Base-by-base conservation (phyloP, 768 basidiomycete species). In the Lentinula detonsa region DNA sequence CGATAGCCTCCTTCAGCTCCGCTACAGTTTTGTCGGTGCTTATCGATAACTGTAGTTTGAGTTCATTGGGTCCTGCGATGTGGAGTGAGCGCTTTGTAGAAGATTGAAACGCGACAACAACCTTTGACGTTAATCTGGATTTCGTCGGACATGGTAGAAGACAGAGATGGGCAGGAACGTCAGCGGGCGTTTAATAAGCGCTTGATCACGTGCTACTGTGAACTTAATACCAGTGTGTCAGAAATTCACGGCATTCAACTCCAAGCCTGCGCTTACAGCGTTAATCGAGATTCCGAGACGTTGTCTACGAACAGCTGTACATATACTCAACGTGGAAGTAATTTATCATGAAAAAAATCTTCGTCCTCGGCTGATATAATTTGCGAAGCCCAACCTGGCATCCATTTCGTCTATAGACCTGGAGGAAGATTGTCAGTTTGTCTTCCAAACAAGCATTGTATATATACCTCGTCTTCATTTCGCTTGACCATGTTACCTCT, bases 1-100 rank as follows among this genome's bases (percentile, higher is more conserved):
- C 90, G 74, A 99, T 92, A 35, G 87, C 86, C 62, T 87, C 82
- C 80, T 99, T 99, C 70, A 99, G 87, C 64, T 98, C 93, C 52
- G 79, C 75, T 28, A 98, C 95, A 1, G 89, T 90, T 78, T 95
- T 93, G 72, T 88, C 86, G 2, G 86, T 81, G 53, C 81, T 74
- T 69, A 98, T 93, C 35, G 85, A 79, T 62, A 98, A 88, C 70
- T 93, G 85, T 37, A 98, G 83, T 78, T 97, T 98, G 75, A 96
- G 81, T 75, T 98, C 95, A 69, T 84, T 91, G 0, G 95, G 93
- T 6, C 95, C 92, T 91, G 61, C 6, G 5, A 6, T 8, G 8
- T 43, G 5, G 46, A 1, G 31, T 35, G 34, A 40, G 35, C 7
- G 52, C 1, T 31, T 61, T 28, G 60, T 51, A 35, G 34, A 39